phyloP scores from a whole-genome alignment of 805 yeast species.

The Candida gorgasii region DNA sequence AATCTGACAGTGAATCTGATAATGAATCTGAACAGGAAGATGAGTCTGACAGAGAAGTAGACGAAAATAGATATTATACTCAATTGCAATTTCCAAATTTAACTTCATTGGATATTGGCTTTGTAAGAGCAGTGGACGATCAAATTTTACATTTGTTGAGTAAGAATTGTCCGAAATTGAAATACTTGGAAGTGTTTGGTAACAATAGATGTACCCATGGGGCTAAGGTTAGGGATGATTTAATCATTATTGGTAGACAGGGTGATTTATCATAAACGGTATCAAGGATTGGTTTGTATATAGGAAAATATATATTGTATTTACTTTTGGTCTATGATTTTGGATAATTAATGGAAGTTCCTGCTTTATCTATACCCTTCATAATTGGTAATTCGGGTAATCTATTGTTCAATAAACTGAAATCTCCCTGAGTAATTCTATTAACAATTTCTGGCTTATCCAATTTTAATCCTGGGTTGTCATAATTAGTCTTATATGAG shows the following conservation, averaged over 20 bases:
- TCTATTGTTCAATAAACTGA: conserved; percentile 22
- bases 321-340: not conserved
- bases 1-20: conserved; percentile 12
- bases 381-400: conserved; percentile 53
- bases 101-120: conserved; percentile 73
- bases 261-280: conserved; percentile 51
- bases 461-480: conserved; percentile 36
- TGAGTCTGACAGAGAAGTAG: conserved; percentile 7
- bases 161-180: conserved; percentile 59
- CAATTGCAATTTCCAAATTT: conserved; percentile 52
- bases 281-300: not conserved
- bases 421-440: conserved; percentile 20
- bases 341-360: conserved; percentile 28
- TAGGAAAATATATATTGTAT: not conserved
- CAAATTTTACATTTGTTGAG: conserved; percentile 58
- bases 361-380: conserved; percentile 65
- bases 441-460: conserved; percentile 40
- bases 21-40: conserved; percentile 7
- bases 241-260: conserved; percentile 73
- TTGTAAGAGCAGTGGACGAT: conserved; percentile 76
- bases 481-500: conserved; percentile 21
- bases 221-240: conserved; percentile 52
- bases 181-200: conserved; percentile 78
- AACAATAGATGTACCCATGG: conserved; percentile 63
- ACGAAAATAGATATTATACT: conserved; percentile 16